Conservation (phyloP, 225 moss, liverwort and hornwort genomes). For the Anthoceros angustus region DNA sequence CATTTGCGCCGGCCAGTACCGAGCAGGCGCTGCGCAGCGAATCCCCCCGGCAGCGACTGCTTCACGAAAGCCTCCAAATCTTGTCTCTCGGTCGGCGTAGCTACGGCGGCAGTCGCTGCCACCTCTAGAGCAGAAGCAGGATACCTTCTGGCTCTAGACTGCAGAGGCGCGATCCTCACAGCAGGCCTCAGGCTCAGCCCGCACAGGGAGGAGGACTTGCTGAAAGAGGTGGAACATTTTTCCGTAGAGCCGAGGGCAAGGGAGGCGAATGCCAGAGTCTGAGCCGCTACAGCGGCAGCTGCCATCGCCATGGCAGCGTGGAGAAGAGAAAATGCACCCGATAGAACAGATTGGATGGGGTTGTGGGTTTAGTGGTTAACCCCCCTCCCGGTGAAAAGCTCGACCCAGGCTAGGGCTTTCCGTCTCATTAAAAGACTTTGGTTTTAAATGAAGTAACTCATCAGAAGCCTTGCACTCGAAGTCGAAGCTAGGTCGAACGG, state of each 20-base stretch:
- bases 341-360: neutral
- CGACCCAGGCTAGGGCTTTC: neutral
- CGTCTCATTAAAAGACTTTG: neutral
- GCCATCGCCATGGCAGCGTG: neutral
- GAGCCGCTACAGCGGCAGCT: constrained; percentile 26
- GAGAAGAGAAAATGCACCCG: neutral
- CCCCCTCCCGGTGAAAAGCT: neutral
- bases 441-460: neutral
- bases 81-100: constrained; percentile 10
- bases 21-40: constrained; percentile 61
- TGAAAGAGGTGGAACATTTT: constrained; percentile 4
- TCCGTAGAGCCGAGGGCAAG: constrained; percentile 21
- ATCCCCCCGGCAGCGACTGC: constrained; percentile 70
- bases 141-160: neutral
- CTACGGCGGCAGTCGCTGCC: constrained; percentile 9
- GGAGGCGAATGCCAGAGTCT: constrained; percentile 14
- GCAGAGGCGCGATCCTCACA: neutral
- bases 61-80: constrained; percentile 60
- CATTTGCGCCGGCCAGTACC: constrained; percentile 76
- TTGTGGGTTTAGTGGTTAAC: neutral
- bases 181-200: constrained; percentile 8
- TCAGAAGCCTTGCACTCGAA: neutral
- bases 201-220: constrained; percentile 8
- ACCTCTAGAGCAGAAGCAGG: constrained; percentile 15
- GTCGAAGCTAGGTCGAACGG: neutral